phyloP scores from a whole-genome alignment of 2,329 filamentous ascomycete species.

The Lizonia empirigonia region DNA sequence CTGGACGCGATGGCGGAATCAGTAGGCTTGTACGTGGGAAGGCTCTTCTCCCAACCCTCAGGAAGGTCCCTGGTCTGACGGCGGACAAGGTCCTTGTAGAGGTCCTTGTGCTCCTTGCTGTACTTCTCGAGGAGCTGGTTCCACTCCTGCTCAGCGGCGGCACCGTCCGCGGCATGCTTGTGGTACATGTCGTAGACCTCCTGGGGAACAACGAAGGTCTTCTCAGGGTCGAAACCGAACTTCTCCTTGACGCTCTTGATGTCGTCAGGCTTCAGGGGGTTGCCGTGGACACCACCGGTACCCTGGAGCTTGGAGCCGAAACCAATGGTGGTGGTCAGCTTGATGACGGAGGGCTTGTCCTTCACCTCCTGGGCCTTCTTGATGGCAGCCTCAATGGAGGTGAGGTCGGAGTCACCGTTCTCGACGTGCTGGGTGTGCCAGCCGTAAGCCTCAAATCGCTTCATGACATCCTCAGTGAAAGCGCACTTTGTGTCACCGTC shows the following conservation, averaged over 20 bases:
- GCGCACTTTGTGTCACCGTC: conserved; percentile 95
- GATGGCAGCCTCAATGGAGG: conserved; percentile 86
- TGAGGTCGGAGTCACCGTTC: conserved; percentile 88
- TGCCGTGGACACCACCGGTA: conserved; percentile 94
- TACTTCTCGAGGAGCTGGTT: conserved; percentile 92
- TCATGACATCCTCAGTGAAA: conserved; percentile 95
- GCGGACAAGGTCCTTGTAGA: conserved; percentile 80
- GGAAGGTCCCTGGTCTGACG: conserved; percentile 83
- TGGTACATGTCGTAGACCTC: conserved; percentile 90
- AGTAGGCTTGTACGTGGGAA: conserved; percentile 86
- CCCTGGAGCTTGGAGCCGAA: conserved; percentile 93
- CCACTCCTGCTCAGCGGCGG: conserved; percentile 92
- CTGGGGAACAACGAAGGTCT: conserved; percentile 92
- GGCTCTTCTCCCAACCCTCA: conserved; percentile 92
- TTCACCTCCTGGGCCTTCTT: conserved; percentile 83
- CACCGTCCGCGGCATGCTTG: conserved; percentile 84
- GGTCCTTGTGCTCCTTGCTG: conserved; percentile 73
- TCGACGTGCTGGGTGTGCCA: conserved; percentile 88
- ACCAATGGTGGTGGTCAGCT: conserved; percentile 96
- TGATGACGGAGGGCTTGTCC: conserved; percentile 96
- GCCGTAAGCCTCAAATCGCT: conserved; percentile 96
- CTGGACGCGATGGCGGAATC: conserved; percentile 88
- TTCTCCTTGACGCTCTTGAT: conserved; percentile 90
- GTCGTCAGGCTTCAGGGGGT: conserved; percentile 93
- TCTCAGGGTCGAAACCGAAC: conserved; percentile 94